Evolutionary conservation across 192 early-diverging fungal species (phyloP), one percentile per base, ranked within the genome.

Genomic region (Rhizophagus sp.): DNA sequence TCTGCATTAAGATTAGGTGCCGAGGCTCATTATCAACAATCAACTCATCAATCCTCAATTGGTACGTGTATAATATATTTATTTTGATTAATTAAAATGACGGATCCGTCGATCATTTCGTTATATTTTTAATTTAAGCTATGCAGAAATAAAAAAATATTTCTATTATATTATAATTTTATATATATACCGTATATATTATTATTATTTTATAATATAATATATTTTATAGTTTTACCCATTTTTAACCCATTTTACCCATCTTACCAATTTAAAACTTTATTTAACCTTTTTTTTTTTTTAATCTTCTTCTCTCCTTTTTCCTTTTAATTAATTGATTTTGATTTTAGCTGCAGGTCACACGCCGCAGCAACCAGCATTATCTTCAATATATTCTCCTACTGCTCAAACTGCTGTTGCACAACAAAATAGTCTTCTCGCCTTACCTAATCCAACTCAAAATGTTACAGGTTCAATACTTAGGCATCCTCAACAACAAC

Each of bases 361-460:
- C 11, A 33, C 25, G 36, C 73, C n/a, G 62, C 49, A 36, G 61
- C 57, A 25, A 19, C 19, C 67, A 7, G 41, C 67, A 19, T 69
- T 69, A 36, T 30, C 66, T 11, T 13, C 33, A 7, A 30, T 69
- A 30, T 25, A 69, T 69, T 30, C 67, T 19, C 39, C 67, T 41
- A 13, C 67, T 36, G 39, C 67, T 22, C 67, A 34, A 17, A 13
- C 67, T 4, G 30, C 67, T 36, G 36, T 36, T 36, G 36, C 67
- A 69, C 33, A 66, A 24, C 27, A 69, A 61, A 33, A 27, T 30
- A 78, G 15, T 34, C 49, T 78, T 36, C 30, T 78, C 49, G 44
- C 76, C 33, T 34, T 78, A 10, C 76, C 76, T 4, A 78, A 30
- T 27, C 76, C 76, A 25, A 78, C 64, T 10, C 9, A 19, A 30